A percentile compares a stretch with the other conserved stretches of the same genome.
Conservation (phyloP, 495 filamentous ascomycete species). For the Talaromyces liani region DNA sequence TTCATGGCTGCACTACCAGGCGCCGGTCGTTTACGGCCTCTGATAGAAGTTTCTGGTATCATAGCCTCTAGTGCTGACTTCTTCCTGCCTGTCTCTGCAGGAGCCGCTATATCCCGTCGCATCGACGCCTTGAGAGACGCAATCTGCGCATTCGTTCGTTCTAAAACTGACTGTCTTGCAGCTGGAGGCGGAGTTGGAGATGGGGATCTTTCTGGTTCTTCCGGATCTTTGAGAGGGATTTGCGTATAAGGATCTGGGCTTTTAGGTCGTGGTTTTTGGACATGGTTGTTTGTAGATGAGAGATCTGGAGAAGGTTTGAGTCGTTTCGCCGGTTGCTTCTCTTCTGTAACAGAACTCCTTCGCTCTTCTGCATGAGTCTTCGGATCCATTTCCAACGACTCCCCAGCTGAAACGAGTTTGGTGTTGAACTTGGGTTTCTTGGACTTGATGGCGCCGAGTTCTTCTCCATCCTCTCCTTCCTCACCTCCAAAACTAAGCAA, state of each 20-base stretch:
- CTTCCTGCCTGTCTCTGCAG: conserved; percentile 49
- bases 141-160: conserved; percentile 86
- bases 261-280: conserved; percentile 20
- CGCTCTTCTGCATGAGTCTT: conserved; percentile 12
- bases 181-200: conserved; percentile 35
- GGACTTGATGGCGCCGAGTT: conserved; percentile 46
- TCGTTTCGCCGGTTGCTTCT: conserved; percentile 20
- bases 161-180: conserved; percentile 51
- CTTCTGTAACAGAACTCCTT: neutral
- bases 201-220: conserved; percentile 40
- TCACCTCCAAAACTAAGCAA: conserved; percentile 87
- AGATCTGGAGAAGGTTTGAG: conserved; percentile 22
- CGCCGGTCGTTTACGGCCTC: conserved; percentile 72
- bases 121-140: conserved; percentile 86
- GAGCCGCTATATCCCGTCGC: conserved; percentile 63
- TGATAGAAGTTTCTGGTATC: conserved; percentile 72
- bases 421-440: conserved; percentile 93
- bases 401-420: conserved; percentile 61
- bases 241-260: conserved; percentile 33
- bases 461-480: conserved; percentile 59
- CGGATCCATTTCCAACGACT: conserved; percentile 24
- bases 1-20: conserved; percentile 33
- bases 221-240: conserved; percentile 39
- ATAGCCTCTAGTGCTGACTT: conserved; percentile 70
- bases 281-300: conserved; percentile 13